Conservation (phyloP, 495 filamentous ascomycete genomes). For the Aspergillus incahuasiensis region DNA sequence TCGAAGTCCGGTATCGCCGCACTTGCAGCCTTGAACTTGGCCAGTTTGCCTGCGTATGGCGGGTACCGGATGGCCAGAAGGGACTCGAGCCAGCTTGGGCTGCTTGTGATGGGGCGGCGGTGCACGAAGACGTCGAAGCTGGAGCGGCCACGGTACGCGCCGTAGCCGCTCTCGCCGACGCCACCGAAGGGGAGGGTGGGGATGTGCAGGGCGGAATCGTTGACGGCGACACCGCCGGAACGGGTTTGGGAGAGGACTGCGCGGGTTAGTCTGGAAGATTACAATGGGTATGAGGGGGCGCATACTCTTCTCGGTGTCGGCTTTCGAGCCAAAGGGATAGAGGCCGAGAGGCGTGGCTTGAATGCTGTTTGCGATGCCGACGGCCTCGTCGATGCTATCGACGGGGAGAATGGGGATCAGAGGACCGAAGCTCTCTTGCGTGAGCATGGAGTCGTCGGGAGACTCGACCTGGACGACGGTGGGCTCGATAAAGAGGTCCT, state of each 20-base stretch:
- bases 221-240: constrained; percentile 75
- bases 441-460: constrained; percentile 69
- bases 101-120: constrained; percentile 67
- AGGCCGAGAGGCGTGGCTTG: constrained; percentile 76
- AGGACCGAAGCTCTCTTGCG: constrained; percentile 85
- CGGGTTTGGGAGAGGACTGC: constrained; percentile 58
- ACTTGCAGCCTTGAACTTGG: constrained; percentile 53
- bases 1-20: constrained; percentile 73
- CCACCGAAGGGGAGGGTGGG: constrained; percentile 83
- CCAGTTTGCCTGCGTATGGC: constrained; percentile 64
- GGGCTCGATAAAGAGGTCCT: constrained; percentile 75
- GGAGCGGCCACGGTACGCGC: constrained; percentile 76
- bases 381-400: constrained; percentile 72
- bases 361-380: constrained; percentile 68
- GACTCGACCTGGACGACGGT: constrained; percentile 76
- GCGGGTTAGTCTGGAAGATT: constrained; percentile 15
- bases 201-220: constrained; percentile 82
- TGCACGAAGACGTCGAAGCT: constrained; percentile 85
- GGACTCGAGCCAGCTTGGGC: constrained; percentile 75
- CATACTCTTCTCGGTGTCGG: constrained; percentile 62
- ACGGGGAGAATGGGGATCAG: constrained; percentile 76
- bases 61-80: constrained; percentile 75
- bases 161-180: constrained; percentile 79
- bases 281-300: background rate
- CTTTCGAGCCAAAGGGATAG: constrained; percentile 77